Evolutionary conservation across 2,329 filamentous ascomycete species (phyloP), one percentile per base, ranked within the genome.

Genomic region (Fusarium agapanthi): DNA sequence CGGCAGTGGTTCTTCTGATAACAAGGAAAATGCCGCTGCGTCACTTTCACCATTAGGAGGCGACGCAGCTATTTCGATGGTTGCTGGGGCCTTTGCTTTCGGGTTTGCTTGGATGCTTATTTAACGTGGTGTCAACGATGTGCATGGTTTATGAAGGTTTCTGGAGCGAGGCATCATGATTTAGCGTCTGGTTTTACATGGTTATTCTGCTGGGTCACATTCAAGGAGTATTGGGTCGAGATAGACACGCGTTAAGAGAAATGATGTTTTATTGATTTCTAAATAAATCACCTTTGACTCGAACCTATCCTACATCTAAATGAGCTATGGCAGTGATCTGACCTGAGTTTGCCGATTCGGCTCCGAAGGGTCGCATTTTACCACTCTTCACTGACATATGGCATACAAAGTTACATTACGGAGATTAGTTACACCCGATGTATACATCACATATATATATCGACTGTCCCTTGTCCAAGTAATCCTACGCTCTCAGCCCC

Each of bases 1-100:
- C 0, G 78, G 78, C 18, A 88, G 89, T 4, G 69, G 79, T 3
- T 51, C 56, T 22, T 67, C 65, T n/a, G 47, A 40, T 6, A 47
- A 28, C 14, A 58, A 48, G 8, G 53, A 69, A 41, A 72, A 60
- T 15, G 69, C 51, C 16, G 70, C 71, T 32, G 48, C 32, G 20
- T 67, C 65, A 16, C 47, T 73, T 37, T 69, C 62, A 9, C 62
- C 64, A 7, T 47, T 56, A 18, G 44, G 35, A 16, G 50, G 35
- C 15, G 41, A 56, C 16, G 40, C 54, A 20, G 32, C 34, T 34
- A 26, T 61, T 20, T 59, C 70, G n/a, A 45, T 65, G 18, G 37
- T 57, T 34, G 71, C 74, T 44, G 68, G 61, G 10, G 35, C 58
- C 14, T 40, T 73, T 47, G 53, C 71, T 24, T 32, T 77, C 7